phyloP scores from a whole-genome alignment of 306 rosid genomes.

The Dalbergia cochinchinensis region DNA sequence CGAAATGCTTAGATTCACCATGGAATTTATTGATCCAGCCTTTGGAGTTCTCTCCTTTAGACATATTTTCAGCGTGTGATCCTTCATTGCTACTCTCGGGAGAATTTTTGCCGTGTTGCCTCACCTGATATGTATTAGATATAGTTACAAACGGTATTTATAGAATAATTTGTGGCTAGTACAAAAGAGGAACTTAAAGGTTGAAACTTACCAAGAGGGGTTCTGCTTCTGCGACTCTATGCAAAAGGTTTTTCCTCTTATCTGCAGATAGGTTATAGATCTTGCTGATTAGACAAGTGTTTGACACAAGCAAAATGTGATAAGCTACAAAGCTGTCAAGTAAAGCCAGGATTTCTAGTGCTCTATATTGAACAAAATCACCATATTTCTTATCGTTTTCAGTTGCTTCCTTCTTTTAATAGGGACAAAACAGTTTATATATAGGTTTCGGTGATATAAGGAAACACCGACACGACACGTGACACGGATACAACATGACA shows the following conservation, averaged over 20 bases:
- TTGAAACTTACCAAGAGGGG: slow-evolving; percentile 53
- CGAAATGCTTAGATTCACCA: neutral
- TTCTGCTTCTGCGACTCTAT: slow-evolving; percentile 47
- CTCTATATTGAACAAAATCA: too few species aligned
- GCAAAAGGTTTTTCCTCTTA: neutral
- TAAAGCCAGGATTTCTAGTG: neutral
- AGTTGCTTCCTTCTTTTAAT: too few species aligned
- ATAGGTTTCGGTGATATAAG: neutral
- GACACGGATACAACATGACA: too few species aligned
- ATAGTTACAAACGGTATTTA: neutral
- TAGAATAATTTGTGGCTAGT: neutral
- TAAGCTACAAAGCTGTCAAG: neutral
- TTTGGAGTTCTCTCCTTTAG: slow-evolving; percentile 43
- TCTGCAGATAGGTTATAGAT: slow-evolving; percentile 24
- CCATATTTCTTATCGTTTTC: too few species aligned
- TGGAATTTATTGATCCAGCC: neutral
- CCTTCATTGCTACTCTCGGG: slow-evolving; percentile 44
- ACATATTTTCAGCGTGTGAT: slow-evolving; percentile 27
- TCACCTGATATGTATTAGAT: slow-evolving; percentile 46
- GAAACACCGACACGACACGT: too few species aligned
- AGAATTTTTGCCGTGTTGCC: slow-evolving; percentile 43
- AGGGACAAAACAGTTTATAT: too few species aligned
- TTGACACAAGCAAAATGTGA: too few species aligned
- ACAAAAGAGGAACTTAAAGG: neutral
- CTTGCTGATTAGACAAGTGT: neutral